Percentiles rank a stretch among this genome's conserved stretches.
These are phyloP conservation scores for Parastagonospora nodorum DNA, from an alignment of 2,329 filamentous ascomycete genomes.

Conservation along the genomic window DNA sequence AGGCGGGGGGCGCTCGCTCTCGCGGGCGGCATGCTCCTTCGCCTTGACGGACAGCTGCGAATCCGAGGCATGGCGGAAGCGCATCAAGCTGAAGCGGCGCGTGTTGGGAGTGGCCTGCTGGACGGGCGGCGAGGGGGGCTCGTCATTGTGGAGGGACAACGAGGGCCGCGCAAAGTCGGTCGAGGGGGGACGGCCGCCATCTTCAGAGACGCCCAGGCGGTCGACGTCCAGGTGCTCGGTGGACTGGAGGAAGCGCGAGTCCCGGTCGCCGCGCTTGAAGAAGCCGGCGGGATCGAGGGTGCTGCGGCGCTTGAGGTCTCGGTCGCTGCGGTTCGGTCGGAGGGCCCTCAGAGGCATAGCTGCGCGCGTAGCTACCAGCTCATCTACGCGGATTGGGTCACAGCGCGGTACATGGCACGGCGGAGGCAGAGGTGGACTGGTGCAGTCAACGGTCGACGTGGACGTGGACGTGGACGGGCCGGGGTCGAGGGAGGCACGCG, in stretches of 20 bases:
- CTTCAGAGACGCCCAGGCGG: constrained; percentile 39
- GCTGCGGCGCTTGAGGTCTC: constrained; percentile 51
- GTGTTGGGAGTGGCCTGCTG: constrained; percentile 47
- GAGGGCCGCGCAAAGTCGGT: constrained; percentile 30
- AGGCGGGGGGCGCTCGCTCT: constrained; percentile 54
- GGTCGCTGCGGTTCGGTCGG: constrained; percentile 46
- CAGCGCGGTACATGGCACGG: constrained; percentile 42
- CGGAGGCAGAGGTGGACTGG: constrained; percentile 6
- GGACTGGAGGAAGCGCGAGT: constrained; percentile 27
- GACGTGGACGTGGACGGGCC: constrained; percentile 25
- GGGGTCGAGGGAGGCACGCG: constrained; percentile 9
- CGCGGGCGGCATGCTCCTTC: constrained; percentile 65
- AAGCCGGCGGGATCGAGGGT: constrained; percentile 48
- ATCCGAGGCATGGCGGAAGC: constrained; percentile 91
- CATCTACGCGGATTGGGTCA: constrained; percentile 41
- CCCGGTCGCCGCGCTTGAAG: constrained; percentile 43
- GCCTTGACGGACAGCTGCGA: constrained; percentile 80
- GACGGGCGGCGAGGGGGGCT: constrained; percentile 38
- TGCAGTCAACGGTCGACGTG: constrained; percentile 8
- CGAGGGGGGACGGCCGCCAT: constrained; percentile 38
- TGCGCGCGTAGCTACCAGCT: constrained; percentile 37
- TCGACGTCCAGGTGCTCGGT: constrained; percentile 29
- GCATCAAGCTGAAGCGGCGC: constrained; percentile 70
- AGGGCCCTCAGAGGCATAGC: constrained; percentile 49
- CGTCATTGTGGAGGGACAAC: constrained; percentile 13